phyloP scores from a whole-genome alignment of 1,139 yeast genomes.

The Candida tropicalis region DNA sequence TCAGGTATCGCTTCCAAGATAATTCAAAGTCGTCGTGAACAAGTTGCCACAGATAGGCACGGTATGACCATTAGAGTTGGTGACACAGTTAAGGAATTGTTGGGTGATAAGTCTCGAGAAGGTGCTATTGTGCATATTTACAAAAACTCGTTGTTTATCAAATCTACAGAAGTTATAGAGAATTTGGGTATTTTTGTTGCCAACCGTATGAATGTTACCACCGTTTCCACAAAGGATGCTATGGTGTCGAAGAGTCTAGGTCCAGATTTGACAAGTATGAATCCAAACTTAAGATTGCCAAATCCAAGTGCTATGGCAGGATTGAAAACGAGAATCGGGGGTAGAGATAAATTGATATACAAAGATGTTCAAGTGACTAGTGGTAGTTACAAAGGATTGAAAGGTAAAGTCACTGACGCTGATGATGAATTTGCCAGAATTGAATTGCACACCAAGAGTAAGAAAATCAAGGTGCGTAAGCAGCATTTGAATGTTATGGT shows the following conservation, averaged over 20 bases:
- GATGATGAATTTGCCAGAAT: constrained; percentile 90
- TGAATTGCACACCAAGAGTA: constrained; percentile 90
- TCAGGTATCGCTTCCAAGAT: constrained; percentile 80
- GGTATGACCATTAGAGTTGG: constrained; percentile 88
- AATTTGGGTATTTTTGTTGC: constrained; percentile 91
- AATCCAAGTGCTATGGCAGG: constrained; percentile 52
- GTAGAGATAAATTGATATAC: constrained; percentile 78
- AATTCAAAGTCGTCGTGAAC: constrained; percentile 62
- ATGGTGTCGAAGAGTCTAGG: constrained; percentile 56
- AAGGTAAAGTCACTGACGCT: constrained; percentile 92
- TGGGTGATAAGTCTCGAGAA: constrained; percentile 67
- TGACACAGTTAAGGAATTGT: constrained; percentile 82
- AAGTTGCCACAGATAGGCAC: constrained; percentile 82
- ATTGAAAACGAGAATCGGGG: constrained; percentile 57
- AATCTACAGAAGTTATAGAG: constrained; percentile 77
- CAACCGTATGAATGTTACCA: constrained; percentile 73
- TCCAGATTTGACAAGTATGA: constrained; percentile 80
- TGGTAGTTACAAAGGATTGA: constrained; percentile 92
- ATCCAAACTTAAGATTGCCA: constrained; percentile 67
- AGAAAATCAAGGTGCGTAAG: constrained; percentile 83
- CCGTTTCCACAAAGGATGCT: constrained; percentile 82
- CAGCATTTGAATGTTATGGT: constrained; percentile 71
- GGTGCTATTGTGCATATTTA: constrained; percentile 88
- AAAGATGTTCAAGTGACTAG: constrained; percentile 85
- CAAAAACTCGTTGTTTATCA: constrained; percentile 75